Conservation (phyloP, 768 basidiomycete genomes). For the Suillus ampliporus region DNA sequence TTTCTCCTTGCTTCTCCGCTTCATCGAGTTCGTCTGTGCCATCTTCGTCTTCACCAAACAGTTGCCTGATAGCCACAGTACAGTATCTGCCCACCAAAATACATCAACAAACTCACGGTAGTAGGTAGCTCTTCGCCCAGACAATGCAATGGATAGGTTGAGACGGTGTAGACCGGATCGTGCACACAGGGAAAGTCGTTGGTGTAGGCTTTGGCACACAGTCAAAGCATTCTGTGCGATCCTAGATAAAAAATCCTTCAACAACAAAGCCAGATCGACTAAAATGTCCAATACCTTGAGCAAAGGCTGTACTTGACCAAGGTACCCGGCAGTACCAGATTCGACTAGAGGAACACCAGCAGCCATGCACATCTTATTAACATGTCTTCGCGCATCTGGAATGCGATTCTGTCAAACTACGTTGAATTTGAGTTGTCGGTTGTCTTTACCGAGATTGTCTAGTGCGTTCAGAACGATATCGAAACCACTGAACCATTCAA, state of each 20-base stretch:
- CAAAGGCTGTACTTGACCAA: conserved; percentile 96
- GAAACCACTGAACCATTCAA: conserved; percentile 89
- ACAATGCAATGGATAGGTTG: conserved; percentile 99
- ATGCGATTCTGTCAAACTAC: conserved; percentile 3
- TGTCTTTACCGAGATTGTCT: conserved; percentile 78
- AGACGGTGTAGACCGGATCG: conserved; percentile 94
- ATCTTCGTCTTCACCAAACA: conserved; percentile 94
- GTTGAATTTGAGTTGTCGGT: neutral
- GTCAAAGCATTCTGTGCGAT: conserved; percentile 93
- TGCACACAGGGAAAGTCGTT: conserved; percentile 96
- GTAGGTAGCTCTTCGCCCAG: conserved; percentile 97
- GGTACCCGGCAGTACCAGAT: conserved; percentile 95
- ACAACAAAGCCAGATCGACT: neutral
- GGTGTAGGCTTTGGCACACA: conserved; percentile 93
- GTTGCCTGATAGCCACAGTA: conserved; percentile 59
- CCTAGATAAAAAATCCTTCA: conserved; percentile 48
- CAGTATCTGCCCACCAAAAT: neutral
- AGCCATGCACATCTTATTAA: conserved; percentile 98
- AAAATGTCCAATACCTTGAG: conserved; percentile 60
- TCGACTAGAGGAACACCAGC: conserved; percentile 90
- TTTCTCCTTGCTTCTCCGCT: conserved; percentile 92
- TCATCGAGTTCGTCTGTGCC: conserved; percentile 85
- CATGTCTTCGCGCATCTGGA: conserved; percentile 91
- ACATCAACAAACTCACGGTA: conserved; percentile 63
- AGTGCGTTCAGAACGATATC: conserved; percentile 95